phyloP scores from a whole-genome alignment of 257 asterid genomes.

The Buddleja alternifolia region DNA sequence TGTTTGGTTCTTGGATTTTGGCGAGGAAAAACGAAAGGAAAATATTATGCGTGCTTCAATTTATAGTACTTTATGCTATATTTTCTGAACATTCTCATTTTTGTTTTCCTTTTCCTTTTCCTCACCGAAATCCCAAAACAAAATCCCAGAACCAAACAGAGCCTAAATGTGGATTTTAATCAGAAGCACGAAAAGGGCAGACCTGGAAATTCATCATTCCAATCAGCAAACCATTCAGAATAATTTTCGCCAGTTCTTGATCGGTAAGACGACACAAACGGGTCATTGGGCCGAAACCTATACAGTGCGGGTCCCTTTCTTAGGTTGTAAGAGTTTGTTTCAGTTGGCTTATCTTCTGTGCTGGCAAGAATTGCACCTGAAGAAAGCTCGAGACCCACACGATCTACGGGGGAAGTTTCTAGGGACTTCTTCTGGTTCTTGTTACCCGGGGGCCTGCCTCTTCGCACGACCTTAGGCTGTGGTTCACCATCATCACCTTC shows the following conservation, averaged over 20 bases:
- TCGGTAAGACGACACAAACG: slow-evolving; percentile 49
- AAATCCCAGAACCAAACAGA: no score
- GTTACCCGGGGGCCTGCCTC: slow-evolving; percentile 94
- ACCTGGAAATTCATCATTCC: slow-evolving; percentile 99
- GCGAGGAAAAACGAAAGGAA: no score
- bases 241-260: slow-evolving; percentile 70
- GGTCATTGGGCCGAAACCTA: slow-evolving; percentile 57
- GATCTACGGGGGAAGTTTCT: slow-evolving; percentile 60
- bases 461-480: slow-evolving; percentile 87
- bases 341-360: slow-evolving; percentile 62
- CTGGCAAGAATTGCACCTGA: slow-evolving; percentile 62
- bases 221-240: slow-evolving; percentile 71
- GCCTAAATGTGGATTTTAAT: slow-evolving; percentile 1
- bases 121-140: no score
- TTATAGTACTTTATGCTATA: no score
- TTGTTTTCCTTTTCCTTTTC: no score
- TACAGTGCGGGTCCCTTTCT: slow-evolving; percentile 61
- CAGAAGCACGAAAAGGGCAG: slow-evolving; percentile 4
- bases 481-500: slow-evolving; percentile 94
- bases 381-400: slow-evolving; percentile 55
- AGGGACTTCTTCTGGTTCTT: slow-evolving; percentile 67
- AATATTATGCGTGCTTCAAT: no score
- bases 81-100: no score
- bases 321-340: slow-evolving; percentile 76
- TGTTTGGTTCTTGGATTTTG: no score